These are phyloP conservation scores for Tylopilus plumbeoviolaceoides DNA, from an alignment of 768 basidiomycete species.

Conservation along the genomic window DNA sequence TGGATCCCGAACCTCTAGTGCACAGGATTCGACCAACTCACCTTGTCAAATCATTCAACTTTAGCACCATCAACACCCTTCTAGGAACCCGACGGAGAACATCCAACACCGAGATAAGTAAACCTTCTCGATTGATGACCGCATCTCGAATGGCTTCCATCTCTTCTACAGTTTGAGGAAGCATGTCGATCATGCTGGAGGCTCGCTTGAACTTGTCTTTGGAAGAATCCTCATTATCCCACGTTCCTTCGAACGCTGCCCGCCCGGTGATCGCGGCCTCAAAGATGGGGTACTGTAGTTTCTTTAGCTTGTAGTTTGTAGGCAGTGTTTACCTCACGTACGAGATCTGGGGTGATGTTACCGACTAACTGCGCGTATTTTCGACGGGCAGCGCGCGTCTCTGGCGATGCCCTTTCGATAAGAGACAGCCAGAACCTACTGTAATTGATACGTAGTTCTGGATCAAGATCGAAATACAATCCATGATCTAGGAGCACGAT, in stretches of 20 bases:
- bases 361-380: slow-evolving; percentile 91
- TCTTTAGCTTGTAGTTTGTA: slow-evolving; percentile 1
- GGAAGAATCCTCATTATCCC: slow-evolving; percentile 38
- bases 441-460: slow-evolving; percentile 76
- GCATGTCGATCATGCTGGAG: slow-evolving; percentile 72
- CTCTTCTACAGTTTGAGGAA: slow-evolving; percentile 70
- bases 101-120: slow-evolving; percentile 82
- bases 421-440: slow-evolving; percentile 89
- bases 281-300: slow-evolving; percentile 79
- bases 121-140: slow-evolving; percentile 75
- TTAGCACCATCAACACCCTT: slow-evolving; percentile 78
- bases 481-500: slow-evolving; percentile 94
- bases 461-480: slow-evolving; percentile 86
- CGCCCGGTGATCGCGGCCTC: slow-evolving; percentile 91
- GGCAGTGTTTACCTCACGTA: slow-evolving; percentile 33
- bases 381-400: slow-evolving; percentile 62
- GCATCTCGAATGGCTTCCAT: slow-evolving; percentile 79
- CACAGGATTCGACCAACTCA: slow-evolving; percentile 23
- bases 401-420: slow-evolving; percentile 65
- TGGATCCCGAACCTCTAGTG: background rate
- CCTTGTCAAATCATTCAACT: slow-evolving; percentile 83
- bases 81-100: slow-evolving; percentile 84
- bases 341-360: slow-evolving; percentile 84
- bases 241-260: slow-evolving; percentile 64
- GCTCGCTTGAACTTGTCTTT: slow-evolving; percentile 50